A percentile compares a stretch with the other conserved stretches of the same genome.
Conservation (phyloP, 2,329 filamentous ascomycete species). For the Trichoderma sp. region DNA sequence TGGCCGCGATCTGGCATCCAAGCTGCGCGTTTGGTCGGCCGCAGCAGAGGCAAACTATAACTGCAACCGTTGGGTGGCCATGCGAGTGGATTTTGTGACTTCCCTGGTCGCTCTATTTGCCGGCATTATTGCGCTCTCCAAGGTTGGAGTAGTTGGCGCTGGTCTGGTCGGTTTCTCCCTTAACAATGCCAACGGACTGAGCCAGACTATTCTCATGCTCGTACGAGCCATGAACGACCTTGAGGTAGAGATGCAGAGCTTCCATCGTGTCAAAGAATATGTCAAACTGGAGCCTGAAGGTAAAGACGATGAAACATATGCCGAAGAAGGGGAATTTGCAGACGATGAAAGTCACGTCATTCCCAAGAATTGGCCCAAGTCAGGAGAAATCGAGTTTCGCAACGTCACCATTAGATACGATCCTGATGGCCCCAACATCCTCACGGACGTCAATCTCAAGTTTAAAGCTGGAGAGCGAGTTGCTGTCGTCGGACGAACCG, state of each 20-base stretch:
- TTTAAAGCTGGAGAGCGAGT: constrained; percentile 69
- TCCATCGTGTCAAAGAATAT: constrained; percentile 50
- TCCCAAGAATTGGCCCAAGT: constrained; percentile 45
- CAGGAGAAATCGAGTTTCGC: constrained; percentile 51
- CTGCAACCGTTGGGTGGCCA: constrained; percentile 57
- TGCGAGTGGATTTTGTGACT: constrained; percentile 54
- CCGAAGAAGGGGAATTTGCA: constrained; percentile 40
- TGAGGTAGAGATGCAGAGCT: constrained; percentile 56
- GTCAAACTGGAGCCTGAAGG: constrained; percentile 47
- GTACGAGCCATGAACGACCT: constrained; percentile 56
- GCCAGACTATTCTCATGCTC: constrained; percentile 49
- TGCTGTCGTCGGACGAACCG: constrained; percentile 76
- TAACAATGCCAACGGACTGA: constrained; percentile 54
- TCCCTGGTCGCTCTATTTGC: constrained; percentile 51
- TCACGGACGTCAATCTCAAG: constrained; percentile 50
- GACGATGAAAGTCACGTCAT: constrained; percentile 40
- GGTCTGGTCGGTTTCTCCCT: constrained; percentile 57
- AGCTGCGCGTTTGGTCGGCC: constrained; percentile 46
- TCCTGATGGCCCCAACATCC: constrained; percentile 45
- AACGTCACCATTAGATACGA: constrained; percentile 51
- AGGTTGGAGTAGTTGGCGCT: constrained; percentile 46
- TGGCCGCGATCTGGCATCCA: constrained; percentile 48
- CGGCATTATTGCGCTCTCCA: constrained; percentile 51
- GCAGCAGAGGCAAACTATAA: constrained; percentile 52
- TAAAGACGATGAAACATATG: constrained; percentile 40